These are phyloP conservation scores for Coprinellus micaceus DNA, from an alignment of 768 basidiomycete genomes.

Conservation along the genomic window DNA sequence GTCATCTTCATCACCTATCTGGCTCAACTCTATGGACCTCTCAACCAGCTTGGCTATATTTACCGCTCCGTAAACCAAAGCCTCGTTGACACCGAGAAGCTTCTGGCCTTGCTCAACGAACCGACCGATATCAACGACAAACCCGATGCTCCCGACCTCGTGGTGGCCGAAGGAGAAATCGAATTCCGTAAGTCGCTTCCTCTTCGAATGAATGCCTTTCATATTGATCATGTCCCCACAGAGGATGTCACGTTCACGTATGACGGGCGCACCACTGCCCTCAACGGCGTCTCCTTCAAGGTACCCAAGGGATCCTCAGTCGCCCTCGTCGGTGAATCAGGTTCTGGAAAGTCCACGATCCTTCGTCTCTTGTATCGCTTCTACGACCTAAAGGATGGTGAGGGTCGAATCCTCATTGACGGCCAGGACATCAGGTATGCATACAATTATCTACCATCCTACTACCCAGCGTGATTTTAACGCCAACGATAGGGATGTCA, in stretches of 20 bases:
- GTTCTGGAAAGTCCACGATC: slow-evolving; percentile 80
- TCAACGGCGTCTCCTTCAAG: slow-evolving; percentile 81
- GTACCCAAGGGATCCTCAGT: slow-evolving; percentile 85
- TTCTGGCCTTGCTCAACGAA: slow-evolving; percentile 77
- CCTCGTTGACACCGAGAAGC: slow-evolving; percentile 78
- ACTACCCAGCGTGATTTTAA: neutral
- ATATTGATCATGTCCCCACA: slow-evolving; percentile 22
- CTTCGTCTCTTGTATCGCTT: slow-evolving; percentile 88
- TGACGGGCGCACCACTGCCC: slow-evolving; percentile 62
- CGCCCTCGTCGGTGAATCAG: slow-evolving; percentile 84
- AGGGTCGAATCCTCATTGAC: slow-evolving; percentile 79
- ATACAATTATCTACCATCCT: neutral
- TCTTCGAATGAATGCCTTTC: slow-evolving; percentile 2
- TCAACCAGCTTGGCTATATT: slow-evolving; percentile 74
- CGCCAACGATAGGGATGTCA: slow-evolving; percentile 55
- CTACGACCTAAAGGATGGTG: slow-evolving; percentile 81
- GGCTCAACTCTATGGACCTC: slow-evolving; percentile 70
- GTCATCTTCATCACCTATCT: slow-evolving; percentile 83
- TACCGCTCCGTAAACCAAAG: slow-evolving; percentile 76
- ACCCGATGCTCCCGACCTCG: slow-evolving; percentile 68
- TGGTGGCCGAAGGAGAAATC: slow-evolving; percentile 72
- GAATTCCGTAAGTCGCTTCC: slow-evolving; percentile 65
- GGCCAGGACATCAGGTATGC: slow-evolving; percentile 70
- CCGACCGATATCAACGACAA: slow-evolving; percentile 82
- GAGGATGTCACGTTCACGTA: slow-evolving; percentile 89